phyloP scores from a whole-genome alignment of 345 rosid species.

The Balakata baccata region DNA sequence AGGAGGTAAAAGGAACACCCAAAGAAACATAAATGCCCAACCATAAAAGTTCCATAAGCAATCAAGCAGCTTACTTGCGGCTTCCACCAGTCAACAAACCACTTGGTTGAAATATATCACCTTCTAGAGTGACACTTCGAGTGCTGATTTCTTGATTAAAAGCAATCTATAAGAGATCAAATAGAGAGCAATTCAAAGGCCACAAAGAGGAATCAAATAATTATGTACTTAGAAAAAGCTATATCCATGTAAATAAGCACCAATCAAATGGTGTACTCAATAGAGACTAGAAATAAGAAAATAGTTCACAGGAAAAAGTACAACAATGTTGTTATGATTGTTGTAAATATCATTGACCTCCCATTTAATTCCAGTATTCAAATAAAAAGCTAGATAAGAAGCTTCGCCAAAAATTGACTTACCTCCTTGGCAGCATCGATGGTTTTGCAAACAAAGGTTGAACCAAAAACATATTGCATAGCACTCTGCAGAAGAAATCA shows the following conservation, averaged over 20 bases:
- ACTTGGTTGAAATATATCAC: conserved; percentile 92
- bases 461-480: conserved; percentile 92
- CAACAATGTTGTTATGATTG: neutral
- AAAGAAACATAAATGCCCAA: neutral
- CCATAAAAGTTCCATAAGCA: neutral
- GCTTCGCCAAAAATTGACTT: conserved; percentile 14
- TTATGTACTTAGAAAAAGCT: neutral
- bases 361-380: neutral
- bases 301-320: neutral
- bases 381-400: neutral
- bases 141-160: conserved; percentile 61
- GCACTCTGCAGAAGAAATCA: conserved; percentile 61
- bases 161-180: conserved; percentile 60
- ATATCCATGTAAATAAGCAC: neutral
- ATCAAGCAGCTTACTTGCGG: conserved; percentile 54
- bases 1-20: conserved; percentile 5
- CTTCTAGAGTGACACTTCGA: conserved; percentile 92
- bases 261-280: neutral
- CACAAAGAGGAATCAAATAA: neutral
- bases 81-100: conserved; percentile 98
- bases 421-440: conserved; percentile 89
- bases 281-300: neutral
- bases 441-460: conserved; percentile 89
- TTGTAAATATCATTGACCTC: neutral
- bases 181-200: neutral